These are phyloP conservation scores for Cutaneotrichosporon spelunceum DNA, from an alignment of 1,284 basidiomycete genomes.

Conservation along the genomic window DNA sequence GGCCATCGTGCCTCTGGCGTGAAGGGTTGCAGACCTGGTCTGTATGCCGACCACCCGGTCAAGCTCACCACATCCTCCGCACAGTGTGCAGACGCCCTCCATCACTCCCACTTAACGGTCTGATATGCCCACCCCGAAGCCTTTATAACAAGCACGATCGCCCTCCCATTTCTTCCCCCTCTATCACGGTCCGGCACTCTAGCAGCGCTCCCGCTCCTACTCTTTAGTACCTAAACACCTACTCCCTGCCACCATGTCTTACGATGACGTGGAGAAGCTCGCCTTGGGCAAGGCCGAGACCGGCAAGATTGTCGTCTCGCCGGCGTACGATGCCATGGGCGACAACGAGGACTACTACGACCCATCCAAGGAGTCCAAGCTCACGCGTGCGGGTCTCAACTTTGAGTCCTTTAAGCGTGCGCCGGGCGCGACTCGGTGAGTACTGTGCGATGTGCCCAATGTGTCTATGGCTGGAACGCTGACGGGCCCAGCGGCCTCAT, in stretches of 20 bases:
- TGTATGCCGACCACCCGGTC: no score
- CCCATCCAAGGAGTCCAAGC: conserved; percentile 46
- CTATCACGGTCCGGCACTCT: neutral
- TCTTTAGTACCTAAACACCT: neutral
- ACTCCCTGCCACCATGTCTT: conserved; percentile 11
- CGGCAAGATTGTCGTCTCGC: conserved; percentile 15
- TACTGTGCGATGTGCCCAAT: neutral
- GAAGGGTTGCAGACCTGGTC: no score
- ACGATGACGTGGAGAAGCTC: conserved; percentile 15
- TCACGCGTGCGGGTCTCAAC: conserved; percentile 51
- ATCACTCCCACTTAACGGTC: neutral
- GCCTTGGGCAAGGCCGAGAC: conserved; percentile 12
- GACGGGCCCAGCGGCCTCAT: conserved; percentile 31
- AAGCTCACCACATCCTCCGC: conserved; percentile 1
- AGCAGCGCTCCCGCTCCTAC: neutral
- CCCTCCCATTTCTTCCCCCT: neutral
- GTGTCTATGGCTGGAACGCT: neutral
- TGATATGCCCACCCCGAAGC: neutral
- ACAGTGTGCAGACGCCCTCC: no score
- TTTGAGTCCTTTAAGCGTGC: conserved; percentile 53
- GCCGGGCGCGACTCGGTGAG: conserved; percentile 47
- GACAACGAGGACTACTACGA: conserved; percentile 42
- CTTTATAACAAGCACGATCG: neutral
- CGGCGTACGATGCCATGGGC: neutral
- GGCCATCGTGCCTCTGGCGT: no score